Conservation (phyloP, 306 rosid species). For the Cyclanthera cordifolia region DNA sequence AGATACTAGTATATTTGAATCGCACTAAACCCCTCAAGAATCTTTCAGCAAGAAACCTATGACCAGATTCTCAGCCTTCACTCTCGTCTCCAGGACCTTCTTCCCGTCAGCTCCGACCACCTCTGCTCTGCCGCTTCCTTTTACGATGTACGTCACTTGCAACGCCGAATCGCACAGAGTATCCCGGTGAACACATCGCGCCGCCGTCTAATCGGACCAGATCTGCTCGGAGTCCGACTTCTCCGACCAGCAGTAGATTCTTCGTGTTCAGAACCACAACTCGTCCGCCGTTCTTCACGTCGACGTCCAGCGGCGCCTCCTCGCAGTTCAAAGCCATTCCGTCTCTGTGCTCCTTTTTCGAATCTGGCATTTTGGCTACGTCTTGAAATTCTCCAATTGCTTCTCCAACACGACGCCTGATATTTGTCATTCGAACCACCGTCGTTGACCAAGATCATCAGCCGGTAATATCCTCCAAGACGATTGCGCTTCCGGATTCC, state of each 20-base stretch:
- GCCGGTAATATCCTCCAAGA: no score
- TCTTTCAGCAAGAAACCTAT: no score
- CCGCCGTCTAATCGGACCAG: slow-evolving; percentile 62
- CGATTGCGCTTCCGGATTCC: no score
- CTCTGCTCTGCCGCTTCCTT: no score
- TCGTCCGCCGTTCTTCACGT: slow-evolving; percentile 59
- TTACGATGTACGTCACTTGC: slow-evolving; percentile 15
- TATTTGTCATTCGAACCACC: no score
- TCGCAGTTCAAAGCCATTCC: slow-evolving; percentile 63
- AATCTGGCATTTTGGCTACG: slow-evolving; percentile 34
- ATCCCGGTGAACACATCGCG: slow-evolving; percentile 34
- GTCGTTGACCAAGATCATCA: no score
- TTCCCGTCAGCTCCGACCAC: slow-evolving; percentile 26
- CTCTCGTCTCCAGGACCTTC: slow-evolving; percentile 54
- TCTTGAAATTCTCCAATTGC: no score
- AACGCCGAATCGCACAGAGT: background rate
- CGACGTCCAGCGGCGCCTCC: slow-evolving; percentile 72
- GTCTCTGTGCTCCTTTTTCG: slow-evolving; percentile 36
- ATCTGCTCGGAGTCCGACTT: slow-evolving; percentile 69
- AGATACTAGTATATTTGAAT: no score
- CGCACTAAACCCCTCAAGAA: no score
- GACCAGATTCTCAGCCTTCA: slow-evolving; percentile 60
- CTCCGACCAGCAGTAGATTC: slow-evolving; percentile 73
- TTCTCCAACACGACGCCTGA: no score
- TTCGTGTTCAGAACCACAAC: slow-evolving; percentile 63